Conservation (phyloP, 1,284 basidiomycete genomes). For the Hortiboletus rubellus region DNA sequence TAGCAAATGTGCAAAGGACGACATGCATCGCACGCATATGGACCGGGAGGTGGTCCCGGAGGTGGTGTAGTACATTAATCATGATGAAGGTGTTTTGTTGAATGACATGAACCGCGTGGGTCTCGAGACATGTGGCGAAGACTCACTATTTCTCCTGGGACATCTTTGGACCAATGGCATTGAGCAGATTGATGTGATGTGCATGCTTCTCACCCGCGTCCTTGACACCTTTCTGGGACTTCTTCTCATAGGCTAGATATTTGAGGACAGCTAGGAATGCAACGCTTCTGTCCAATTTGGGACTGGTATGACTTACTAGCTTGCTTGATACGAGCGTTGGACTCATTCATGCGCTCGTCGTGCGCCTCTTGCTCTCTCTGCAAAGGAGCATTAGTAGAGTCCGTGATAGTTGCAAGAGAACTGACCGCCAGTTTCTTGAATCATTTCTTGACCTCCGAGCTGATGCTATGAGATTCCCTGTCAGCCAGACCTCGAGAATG, state of each 20-base stretch:
- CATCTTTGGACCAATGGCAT: constrained; percentile 71
- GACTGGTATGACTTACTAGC: constrained; percentile 49
- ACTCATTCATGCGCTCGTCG: constrained; percentile 63
- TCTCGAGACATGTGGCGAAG: not conserved
- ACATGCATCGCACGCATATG: too few species aligned
- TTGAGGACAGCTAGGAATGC: constrained; percentile 8
- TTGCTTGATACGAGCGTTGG: constrained; percentile 75
- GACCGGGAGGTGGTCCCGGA: too few species aligned
- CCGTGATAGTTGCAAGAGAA: not conserved
- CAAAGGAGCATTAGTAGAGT: not conserved
- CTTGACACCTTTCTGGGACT: constrained; percentile 67
- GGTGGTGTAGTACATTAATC: constrained; percentile 42
- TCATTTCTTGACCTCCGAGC: constrained; percentile 75
- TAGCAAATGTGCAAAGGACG: too few species aligned
- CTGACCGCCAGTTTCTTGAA: constrained; percentile 75
- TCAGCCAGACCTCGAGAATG: constrained; percentile 69
- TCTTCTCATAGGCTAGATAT: constrained; percentile 76
- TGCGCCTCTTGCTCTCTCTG: constrained; percentile 80
- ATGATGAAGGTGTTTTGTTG: constrained; percentile 60
- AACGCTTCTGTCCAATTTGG: not conserved
- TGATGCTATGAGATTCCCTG: constrained; percentile 67
- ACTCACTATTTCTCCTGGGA: constrained; percentile 76
- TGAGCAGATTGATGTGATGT: constrained; percentile 72
- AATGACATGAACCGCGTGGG: constrained; percentile 58
- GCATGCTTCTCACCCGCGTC: constrained; percentile 73